phyloP scores from a whole-genome alignment of 2,329 filamentous ascomycete genomes.

The Cladobotryum protrusum region DNA sequence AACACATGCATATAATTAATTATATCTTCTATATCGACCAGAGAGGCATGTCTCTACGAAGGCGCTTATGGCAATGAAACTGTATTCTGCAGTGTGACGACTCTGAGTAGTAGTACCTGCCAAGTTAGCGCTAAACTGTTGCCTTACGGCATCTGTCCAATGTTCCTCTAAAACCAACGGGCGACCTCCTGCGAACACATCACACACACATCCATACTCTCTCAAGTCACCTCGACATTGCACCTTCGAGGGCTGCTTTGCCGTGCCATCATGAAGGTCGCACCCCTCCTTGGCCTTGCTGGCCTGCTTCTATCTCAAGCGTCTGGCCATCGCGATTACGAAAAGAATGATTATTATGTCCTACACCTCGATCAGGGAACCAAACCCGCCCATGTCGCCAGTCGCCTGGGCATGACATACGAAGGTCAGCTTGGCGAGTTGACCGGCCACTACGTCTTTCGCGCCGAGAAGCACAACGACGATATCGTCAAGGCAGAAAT shows the following conservation, averaged over 20 bases:
- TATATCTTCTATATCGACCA: too few species aligned
- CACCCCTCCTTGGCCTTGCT: constrained; percentile 47
- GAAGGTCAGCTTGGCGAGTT: constrained; percentile 78
- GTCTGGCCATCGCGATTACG: constrained; percentile 61
- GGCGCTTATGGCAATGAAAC: too few species aligned
- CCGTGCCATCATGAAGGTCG: constrained; percentile 40
- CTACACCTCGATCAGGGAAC: constrained; percentile 67
- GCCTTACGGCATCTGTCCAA: too few species aligned
- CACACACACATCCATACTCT: too few species aligned
- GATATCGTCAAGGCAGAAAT: constrained; percentile 54
- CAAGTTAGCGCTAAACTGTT: too few species aligned
- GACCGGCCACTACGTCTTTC: constrained; percentile 78
- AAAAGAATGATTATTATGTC: constrained; percentile 85
- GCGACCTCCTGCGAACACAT: too few species aligned
- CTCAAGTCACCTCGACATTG: too few species aligned
- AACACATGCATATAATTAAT: too few species aligned
- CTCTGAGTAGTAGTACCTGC: too few species aligned
- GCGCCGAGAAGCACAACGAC: constrained; percentile 55
- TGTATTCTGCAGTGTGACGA: too few species aligned
- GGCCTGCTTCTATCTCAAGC: constrained; percentile 45
- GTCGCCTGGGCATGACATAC: constrained; percentile 66
- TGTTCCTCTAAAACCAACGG: too few species aligned
- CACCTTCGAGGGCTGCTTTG: background rate
- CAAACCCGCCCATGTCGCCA: constrained; percentile 63
- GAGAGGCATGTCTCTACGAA: too few species aligned